Conservation (phyloP, 192 early-diverging fungal species). For the Dissophora globulifera region DNA sequence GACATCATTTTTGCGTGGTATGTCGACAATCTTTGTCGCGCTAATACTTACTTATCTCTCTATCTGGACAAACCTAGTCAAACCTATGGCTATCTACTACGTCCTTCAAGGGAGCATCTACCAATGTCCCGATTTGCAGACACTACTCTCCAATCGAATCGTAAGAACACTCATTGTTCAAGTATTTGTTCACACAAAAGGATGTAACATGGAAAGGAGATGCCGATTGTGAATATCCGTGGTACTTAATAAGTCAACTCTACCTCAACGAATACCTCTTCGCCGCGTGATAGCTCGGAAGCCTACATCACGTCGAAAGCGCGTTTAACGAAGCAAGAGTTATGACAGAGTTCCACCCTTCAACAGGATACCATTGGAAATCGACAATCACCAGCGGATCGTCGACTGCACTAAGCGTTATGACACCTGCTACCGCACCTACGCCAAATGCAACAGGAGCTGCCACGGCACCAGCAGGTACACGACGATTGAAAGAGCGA, state of each 20-base stretch:
- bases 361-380: conserved; percentile 70
- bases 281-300: conserved; percentile 60
- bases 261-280: no score
- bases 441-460: background rate
- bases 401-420: no score
- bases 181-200: no score
- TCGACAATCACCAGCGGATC: conserved; percentile 6
- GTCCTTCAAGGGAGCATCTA: conserved; percentile 78
- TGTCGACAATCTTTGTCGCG: background rate
- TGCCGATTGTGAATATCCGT: no score
- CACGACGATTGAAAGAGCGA: no score
- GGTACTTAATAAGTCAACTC: no score
- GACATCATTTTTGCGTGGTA: no score
- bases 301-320: conserved; percentile 61
- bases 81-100: conserved; percentile 72
- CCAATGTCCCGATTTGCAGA: conserved; percentile 77
- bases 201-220: no score
- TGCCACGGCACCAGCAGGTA: background rate
- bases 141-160: conserved; percentile 73
- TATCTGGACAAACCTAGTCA: conserved; percentile 48
- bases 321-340: conserved; percentile 66
- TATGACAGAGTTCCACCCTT: conserved; percentile 66
- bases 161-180: no score
- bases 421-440: conserved; percentile 1
- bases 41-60: background rate